Conservation (phyloP, 139 green algal genomes). For the Prasinococcaceae sp. region DNA sequence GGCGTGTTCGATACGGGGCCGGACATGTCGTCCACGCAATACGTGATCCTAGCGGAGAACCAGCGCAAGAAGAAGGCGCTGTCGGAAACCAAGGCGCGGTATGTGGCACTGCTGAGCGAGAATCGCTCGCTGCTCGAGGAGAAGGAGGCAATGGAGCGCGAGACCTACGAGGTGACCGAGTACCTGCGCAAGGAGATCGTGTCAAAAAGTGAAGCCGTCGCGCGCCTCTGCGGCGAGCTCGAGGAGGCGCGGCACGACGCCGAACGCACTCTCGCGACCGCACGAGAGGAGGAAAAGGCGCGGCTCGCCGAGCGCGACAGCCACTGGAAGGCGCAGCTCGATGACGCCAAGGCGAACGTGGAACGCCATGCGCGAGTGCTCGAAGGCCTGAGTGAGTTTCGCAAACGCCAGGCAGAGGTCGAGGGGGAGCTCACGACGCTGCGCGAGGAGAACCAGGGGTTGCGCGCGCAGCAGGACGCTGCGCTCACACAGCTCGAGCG, state of each 20-base stretch:
- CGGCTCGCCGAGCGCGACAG: background rate
- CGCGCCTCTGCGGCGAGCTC: conserved; percentile 31
- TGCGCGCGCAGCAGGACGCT: conserved; percentile 36
- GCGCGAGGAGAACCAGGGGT: conserved; percentile 42
- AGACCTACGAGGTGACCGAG: conserved; percentile 55
- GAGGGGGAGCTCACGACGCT: conserved; percentile 38
- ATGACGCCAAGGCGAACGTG: background rate
- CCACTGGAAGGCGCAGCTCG: conserved; percentile 22
- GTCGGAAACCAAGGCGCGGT: conserved; percentile 35
- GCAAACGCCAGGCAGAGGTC: conserved; percentile 4
- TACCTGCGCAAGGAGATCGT: conserved; percentile 47
- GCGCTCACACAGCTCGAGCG: conserved; percentile 41
- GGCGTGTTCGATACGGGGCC: too few species aligned
- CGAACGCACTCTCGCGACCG: background rate
- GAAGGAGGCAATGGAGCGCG: conserved; percentile 35
- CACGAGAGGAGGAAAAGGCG: background rate
- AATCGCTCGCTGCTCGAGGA: conserved; percentile 43
- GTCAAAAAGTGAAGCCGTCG: conserved; percentile 41
- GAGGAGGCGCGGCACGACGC: conserved; percentile 10
- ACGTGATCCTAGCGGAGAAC: conserved; percentile 22
- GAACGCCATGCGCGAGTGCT: background rate
- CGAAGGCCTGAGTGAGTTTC: background rate
- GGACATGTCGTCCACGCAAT: background rate
- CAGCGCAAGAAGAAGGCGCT: conserved; percentile 58
- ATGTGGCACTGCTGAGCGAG: conserved; percentile 34